These are phyloP conservation scores for Piper betle DNA, from an alignment of 164 flowering plant genomes.

Conservation along the genomic window DNA sequence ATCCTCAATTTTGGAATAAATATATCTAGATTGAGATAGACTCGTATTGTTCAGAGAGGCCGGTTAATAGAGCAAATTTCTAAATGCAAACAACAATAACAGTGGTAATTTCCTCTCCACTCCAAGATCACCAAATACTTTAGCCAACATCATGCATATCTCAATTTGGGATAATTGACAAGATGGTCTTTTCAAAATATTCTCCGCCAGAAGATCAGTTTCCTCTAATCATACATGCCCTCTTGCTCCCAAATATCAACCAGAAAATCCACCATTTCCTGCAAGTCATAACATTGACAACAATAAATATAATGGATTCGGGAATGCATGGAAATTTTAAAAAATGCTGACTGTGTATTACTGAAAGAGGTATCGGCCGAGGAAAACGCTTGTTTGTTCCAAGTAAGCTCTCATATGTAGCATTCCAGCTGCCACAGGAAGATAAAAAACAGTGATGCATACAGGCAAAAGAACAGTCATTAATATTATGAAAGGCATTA, in stretches of 20 bases:
- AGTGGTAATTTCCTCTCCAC: not conserved
- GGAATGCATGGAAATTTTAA: not conserved
- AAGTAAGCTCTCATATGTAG: constrained; percentile 61
- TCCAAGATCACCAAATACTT: not conserved
- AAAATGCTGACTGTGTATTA: constrained; percentile 18
- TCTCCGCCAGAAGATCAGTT: not conserved
- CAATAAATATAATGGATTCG: not conserved
- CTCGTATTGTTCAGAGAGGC: not conserved
- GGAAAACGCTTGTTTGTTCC: constrained; percentile 53
- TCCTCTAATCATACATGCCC: constrained; percentile 60
- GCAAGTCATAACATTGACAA: constrained; percentile 2
- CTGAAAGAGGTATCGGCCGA: constrained; percentile 63
- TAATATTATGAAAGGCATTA: not conserved
- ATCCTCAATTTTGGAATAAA: no score
- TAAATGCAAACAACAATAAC: not conserved
- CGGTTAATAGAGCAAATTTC: not conserved
- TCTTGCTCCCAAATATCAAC: constrained; percentile 89
- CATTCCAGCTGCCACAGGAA: constrained; percentile 54
- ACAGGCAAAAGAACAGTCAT: not conserved
- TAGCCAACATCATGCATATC: not conserved
- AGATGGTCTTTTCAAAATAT: not conserved
- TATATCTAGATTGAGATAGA: no score
- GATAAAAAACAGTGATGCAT: no score
- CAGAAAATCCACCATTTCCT: constrained; percentile 82
- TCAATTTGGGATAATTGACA: no score